Conservation (phyloP, 2,329 filamentous ascomycete species). For the Neofusicoccum ribis region DNA sequence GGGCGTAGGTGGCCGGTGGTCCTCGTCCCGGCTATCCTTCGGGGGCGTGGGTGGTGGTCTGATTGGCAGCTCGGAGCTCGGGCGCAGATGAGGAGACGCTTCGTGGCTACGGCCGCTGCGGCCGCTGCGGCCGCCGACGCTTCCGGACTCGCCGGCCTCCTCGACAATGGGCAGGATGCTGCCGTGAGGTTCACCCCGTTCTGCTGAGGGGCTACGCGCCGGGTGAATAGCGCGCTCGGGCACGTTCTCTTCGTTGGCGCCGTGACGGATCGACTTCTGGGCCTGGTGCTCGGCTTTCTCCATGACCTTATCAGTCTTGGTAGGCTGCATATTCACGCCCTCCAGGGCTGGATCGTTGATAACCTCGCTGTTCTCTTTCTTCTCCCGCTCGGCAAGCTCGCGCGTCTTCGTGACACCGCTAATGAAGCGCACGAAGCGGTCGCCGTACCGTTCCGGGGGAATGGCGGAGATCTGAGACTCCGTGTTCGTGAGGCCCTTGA, state of each 20-base stretch:
- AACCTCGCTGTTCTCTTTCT: conserved; percentile 36
- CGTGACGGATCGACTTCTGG: conserved; percentile 56
- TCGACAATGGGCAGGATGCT: conserved; percentile 80
- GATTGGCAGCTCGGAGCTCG: conserved; percentile 25
- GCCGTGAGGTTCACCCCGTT: conserved; percentile 57
- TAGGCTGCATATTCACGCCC: conserved; percentile 39
- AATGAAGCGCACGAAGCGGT: conserved; percentile 92
- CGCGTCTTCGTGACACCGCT: conserved; percentile 84
- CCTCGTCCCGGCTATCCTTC: conserved; percentile 36
- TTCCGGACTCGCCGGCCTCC: conserved; percentile 78
- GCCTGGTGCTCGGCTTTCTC: conserved; percentile 62
- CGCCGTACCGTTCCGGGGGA: conserved; percentile 85
- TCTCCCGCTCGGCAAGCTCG: conserved; percentile 71
- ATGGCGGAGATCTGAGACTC: conserved; percentile 89
- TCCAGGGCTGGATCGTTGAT: conserved; percentile 40
- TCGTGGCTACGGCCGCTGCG: conserved; percentile 42
- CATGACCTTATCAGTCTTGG: conserved; percentile 56
- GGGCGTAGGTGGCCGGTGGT: conserved; percentile 38
- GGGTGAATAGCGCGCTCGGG: conserved; percentile 63
- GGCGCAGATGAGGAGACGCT: conserved; percentile 17
- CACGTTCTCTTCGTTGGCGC: conserved; percentile 55
- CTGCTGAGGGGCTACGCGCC: conserved; percentile 57
- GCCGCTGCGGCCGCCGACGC: conserved; percentile 60
- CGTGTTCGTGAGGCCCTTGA: conserved; percentile 86
- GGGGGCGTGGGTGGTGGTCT: conserved; percentile 48